These are phyloP conservation scores for Theileria sp. DNA, from an alignment of 169 alveolate genomes.

Conservation along the genomic window DNA sequence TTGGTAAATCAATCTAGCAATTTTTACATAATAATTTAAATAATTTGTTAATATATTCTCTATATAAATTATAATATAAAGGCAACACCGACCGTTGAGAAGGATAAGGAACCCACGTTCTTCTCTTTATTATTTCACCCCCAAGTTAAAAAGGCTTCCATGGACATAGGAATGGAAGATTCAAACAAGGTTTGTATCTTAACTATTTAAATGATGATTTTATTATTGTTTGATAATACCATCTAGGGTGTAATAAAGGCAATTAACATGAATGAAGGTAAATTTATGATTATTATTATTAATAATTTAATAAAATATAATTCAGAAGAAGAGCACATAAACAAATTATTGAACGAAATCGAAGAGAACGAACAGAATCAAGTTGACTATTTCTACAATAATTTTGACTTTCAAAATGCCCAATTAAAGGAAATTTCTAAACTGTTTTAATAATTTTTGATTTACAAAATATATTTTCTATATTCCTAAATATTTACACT, in stretches of 20 bases:
- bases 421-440: slow-evolving; percentile 34
- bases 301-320: neutral
- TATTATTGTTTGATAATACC: neutral
- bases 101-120: slow-evolving; percentile 21
- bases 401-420: slow-evolving; percentile 47
- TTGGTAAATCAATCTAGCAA: neutral
- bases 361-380: slow-evolving; percentile 58
- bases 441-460: slow-evolving; percentile 15
- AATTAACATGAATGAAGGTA: slow-evolving; percentile 45
- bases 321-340: slow-evolving; percentile 33
- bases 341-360: slow-evolving; percentile 27
- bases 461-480: neutral
- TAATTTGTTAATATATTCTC: neutral
- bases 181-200: slow-evolving; percentile 54
- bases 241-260: slow-evolving; percentile 44
- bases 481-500: neutral
- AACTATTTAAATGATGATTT: neutral
- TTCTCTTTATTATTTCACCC: slow-evolving; percentile 60
- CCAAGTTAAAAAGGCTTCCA: slow-evolving; percentile 36
- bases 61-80: neutral
- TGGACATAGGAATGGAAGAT: slow-evolving; percentile 58
- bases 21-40: neutral
- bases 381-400: slow-evolving; percentile 45
- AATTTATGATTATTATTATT: neutral
- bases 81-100: neutral